Conservation (phyloP, 140 eudicot genomes). For the Ambrosia hybrid region DNA sequence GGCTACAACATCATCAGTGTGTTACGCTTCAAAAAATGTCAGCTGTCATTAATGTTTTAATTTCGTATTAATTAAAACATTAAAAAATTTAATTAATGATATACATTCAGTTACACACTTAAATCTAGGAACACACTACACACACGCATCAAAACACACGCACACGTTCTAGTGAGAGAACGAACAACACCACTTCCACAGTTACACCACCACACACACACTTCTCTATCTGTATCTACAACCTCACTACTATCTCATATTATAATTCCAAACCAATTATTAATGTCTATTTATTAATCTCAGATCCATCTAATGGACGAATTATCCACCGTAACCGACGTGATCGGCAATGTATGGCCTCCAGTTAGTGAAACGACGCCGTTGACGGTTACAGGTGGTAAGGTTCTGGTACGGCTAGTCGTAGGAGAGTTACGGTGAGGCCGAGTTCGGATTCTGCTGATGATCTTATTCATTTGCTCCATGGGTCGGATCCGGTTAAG, state of each 20-base stretch:
- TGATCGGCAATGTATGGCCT: conserved; percentile 49
- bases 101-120: no score
- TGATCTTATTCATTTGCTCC: conserved; percentile 69
- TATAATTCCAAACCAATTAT: no score
- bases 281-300: conserved; percentile 31
- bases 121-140: not conserved
- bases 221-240: not conserved
- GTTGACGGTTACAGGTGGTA: conserved; percentile 46
- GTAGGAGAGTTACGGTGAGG: conserved; percentile 62
- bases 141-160: not conserved
- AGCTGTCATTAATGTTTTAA: no score
- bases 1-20: no score
- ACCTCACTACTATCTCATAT: not conserved
- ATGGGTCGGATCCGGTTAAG: conserved; percentile 99
- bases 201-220: not conserved
- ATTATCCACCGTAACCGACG: conserved; percentile 24
- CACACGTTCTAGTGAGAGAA: not conserved
- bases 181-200: no score
- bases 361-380: conserved; percentile 43
- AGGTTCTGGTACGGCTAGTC: conserved; percentile 29
- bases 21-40: no score
- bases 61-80: no score
- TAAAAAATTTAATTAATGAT: not conserved
- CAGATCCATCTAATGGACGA: conserved; percentile 42
- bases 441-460: conserved; percentile 77